phyloP scores from a whole-genome alignment of 2,329 filamentous ascomycete species.

The Nemania bipapillata region DNA sequence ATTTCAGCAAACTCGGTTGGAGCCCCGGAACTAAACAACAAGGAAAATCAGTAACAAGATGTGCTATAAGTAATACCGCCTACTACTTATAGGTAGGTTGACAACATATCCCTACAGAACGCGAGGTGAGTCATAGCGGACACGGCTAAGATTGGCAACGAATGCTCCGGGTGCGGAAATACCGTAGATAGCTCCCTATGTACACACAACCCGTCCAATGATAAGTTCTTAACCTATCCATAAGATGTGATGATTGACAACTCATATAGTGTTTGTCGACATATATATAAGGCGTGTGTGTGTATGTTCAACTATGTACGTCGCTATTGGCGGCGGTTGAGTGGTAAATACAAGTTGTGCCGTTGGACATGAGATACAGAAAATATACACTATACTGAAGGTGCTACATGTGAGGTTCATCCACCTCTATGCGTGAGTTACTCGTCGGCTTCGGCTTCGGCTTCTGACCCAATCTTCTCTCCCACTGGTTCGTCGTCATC shows the following conservation, averaged over 20 bases:
- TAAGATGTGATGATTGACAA: neutral
- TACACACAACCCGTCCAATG: neutral
- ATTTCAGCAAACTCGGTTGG: too few relatives aligned
- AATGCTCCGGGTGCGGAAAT: neutral
- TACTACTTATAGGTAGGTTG: neutral
- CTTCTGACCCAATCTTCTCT: neutral
- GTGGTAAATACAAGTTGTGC: constrained; percentile 18
- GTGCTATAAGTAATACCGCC: neutral
- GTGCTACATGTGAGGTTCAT: neutral
- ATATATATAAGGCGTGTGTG: too few relatives aligned
- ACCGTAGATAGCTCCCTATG: neutral
- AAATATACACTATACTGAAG: neutral
- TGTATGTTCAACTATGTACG: constrained; percentile 13
- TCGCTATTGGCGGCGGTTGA: constrained; percentile 16
- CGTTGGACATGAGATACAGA: constrained; percentile 24
- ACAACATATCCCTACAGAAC: neutral
- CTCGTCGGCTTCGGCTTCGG: neutral
- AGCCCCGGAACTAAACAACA: too few relatives aligned
- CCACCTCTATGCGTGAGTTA: neutral
- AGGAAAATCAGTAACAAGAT: neutral
- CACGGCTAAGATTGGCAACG: neutral
- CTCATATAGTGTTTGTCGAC: constrained; percentile 4
- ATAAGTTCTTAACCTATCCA: neutral
- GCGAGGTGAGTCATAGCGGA: constrained; percentile 15
- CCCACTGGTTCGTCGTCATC: constrained; percentile 16